Evolutionary conservation across 208 protist genomes (phyloP), one percentile per base, ranked within the genome.

Genomic region (Zelonia costaricensis): DNA sequence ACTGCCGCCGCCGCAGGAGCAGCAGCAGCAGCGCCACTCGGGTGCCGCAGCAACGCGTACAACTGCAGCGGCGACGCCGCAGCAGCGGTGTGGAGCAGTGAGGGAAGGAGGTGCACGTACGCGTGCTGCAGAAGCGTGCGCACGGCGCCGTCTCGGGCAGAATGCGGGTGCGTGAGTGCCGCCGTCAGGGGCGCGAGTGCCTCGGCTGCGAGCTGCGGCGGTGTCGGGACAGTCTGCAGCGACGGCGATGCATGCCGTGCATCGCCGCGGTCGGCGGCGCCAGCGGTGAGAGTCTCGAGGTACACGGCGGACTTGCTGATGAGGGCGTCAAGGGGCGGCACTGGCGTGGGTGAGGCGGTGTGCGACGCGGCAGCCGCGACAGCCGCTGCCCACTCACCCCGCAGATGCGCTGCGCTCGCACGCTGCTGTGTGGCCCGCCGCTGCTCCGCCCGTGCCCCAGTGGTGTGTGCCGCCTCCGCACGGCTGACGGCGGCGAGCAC

Each of bases 101-200:
- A 52, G 0, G 63, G 63, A 20, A 70, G 53, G 3, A 70, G 22
- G 13, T 8, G 47, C 7, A 58, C 46, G 40, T 70, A 70, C 38
- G 55, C 55, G 20, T 47, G 31, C 18, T 47, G 55, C 27, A 70
- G 55, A n/a, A 15, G 39, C 12, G 36, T 15, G 22, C 9, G 35
- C 15, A 44, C 20, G 27, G 40, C 52, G 18, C 43, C 35, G n/a
- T 16, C 13, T 8, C 22, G 5, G 52, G 22, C 15, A 4, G 33
- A 22, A 15, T 15, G 5, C 5, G 52, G 31, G 52, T 38, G 33
- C 10, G 33, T 10, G 7, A 57, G 52, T 12, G 52, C 36, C 36
- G 36, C 16, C 15, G 36, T 42, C 10, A 57, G 52, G 28, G 52
- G 52, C 6, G 36, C 40, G 35, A 33, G 31, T 16, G 52, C 30